Conservation (phyloP, 2,329 filamentous ascomycete species). For the Verticillium nubilum region DNA sequence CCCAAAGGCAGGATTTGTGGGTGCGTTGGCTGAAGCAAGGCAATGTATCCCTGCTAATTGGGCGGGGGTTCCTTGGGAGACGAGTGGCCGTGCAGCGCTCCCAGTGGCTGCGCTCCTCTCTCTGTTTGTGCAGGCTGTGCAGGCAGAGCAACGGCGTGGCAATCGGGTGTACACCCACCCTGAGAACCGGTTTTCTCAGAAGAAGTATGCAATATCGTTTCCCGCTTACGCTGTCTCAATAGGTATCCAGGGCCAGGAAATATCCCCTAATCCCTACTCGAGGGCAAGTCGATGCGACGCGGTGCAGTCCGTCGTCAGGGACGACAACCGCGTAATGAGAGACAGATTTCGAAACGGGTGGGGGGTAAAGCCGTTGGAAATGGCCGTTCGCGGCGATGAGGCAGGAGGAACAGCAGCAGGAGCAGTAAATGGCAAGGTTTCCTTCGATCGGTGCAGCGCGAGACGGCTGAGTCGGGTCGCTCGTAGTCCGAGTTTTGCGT, state of each 20-base stretch:
- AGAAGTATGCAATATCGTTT: not conserved
- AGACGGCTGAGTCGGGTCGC: not conserved
- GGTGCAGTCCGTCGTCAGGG: not conserved
- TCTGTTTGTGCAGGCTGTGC: not conserved
- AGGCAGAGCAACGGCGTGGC: not conserved
- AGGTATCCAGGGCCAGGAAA: not conserved
- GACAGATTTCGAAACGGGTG: not conserved
- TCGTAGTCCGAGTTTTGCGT: not conserved
- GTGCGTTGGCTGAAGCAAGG: constrained; percentile 4
- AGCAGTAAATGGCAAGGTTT: too few species aligned
- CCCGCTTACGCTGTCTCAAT: not conserved
- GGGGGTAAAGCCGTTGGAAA: not conserved
- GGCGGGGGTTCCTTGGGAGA: constrained; percentile 14
- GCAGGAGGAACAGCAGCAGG: not conserved
- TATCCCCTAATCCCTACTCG: not conserved
- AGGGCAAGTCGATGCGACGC: not conserved
- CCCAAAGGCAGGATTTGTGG: constrained; percentile 11
- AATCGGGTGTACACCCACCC: not conserved
- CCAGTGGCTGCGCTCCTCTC: not conserved
- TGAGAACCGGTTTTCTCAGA: not conserved
- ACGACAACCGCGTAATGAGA: not conserved
- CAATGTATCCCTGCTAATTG: constrained; percentile 7
- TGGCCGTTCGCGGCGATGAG: not conserved
- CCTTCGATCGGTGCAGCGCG: not conserved
- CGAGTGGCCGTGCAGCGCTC: constrained; percentile 1